These are phyloP conservation scores for Clonostachys chloroleuca DNA, from an alignment of 2,329 filamentous ascomycete species.

Conservation along the genomic window DNA sequence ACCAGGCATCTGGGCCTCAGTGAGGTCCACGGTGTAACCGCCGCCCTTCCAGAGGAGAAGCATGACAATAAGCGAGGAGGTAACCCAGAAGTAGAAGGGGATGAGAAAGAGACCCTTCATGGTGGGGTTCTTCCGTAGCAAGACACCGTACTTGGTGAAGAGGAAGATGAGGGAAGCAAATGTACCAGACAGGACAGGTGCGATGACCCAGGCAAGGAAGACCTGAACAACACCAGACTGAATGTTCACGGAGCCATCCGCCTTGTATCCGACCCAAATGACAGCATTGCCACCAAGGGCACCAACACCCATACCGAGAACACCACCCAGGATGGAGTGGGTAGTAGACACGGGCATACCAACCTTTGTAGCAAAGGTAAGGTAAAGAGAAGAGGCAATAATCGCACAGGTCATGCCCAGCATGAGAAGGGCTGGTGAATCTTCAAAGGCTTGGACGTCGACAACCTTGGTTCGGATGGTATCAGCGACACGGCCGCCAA, in stretches of 20 bases:
- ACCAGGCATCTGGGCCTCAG: constrained; percentile 41
- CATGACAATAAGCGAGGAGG: constrained; percentile 49
- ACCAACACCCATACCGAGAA: constrained; percentile 56
- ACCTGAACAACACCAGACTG: constrained; percentile 35
- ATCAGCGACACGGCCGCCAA: constrained; percentile 55
- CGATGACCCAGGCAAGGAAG: constrained; percentile 57
- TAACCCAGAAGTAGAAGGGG: constrained; percentile 53
- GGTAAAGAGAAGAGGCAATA: constrained; percentile 45
- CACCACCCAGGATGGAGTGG: constrained; percentile 54
- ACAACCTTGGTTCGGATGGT: constrained; percentile 60
- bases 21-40: constrained; percentile 39
- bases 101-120: constrained; percentile 46
- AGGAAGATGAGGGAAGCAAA: constrained; percentile 52
- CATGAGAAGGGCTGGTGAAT: constrained; percentile 48
- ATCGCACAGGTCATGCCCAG: constrained; percentile 54
- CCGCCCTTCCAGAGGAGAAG: constrained; percentile 56
- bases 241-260: constrained; percentile 20
- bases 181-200: constrained; percentile 46
- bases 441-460: constrained; percentile 36
- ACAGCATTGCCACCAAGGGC: constrained; percentile 45
- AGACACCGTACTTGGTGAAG: constrained; percentile 51
- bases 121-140: constrained; percentile 47
- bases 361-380: constrained; percentile 49
- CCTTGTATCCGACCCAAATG: constrained; percentile 44
- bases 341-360: constrained; percentile 59